phyloP scores from a whole-genome alignment of 208 protist genomes.

The Acanthamoeba triangularis region DNA sequence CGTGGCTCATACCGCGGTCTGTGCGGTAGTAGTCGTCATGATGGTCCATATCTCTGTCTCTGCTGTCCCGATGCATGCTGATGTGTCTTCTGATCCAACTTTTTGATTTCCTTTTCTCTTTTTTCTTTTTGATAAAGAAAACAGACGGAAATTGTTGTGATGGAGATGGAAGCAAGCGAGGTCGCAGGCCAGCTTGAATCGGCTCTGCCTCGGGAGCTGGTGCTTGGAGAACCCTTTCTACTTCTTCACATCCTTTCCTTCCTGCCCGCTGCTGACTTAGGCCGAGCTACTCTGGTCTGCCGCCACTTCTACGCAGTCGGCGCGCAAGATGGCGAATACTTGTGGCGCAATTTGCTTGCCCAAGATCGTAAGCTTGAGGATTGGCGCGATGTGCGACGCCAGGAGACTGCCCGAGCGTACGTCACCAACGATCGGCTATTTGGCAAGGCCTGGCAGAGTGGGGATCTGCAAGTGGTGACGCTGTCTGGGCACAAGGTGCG shows the following conservation, averaged over 20 bases:
- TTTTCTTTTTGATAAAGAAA: no score
- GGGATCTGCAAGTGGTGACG: constrained; percentile 3
- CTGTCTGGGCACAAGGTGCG: constrained; percentile 12
- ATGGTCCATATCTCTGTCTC: neutral
- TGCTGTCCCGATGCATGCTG: neutral
- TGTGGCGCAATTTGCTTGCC: neutral
- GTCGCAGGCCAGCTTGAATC: no score
- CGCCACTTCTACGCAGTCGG: constrained; percentile 8
- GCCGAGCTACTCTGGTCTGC: constrained; percentile 11
- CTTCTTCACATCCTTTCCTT: constrained; percentile 54
- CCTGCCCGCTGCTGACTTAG: neutral
- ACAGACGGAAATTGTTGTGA: neutral
- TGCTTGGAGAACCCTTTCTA: neutral
- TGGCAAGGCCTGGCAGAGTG: neutral
- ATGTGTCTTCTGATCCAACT: neutral
- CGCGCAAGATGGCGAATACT: neutral
- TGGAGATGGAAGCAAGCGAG: neutral
- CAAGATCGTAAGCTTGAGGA: neutral
- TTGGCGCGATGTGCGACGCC: neutral
- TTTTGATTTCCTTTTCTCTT: no score
- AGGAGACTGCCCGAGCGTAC: neutral
- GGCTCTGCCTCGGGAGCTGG: neutral
- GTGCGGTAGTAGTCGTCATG: neutral
- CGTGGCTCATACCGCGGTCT: neutral
- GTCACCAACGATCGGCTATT: constrained; percentile 1